Evolutionary conservation across 352 stramenopile species (phyloP), one percentile per base, ranked within the genome.

Genomic region (Phytophthora sojae): DNA sequence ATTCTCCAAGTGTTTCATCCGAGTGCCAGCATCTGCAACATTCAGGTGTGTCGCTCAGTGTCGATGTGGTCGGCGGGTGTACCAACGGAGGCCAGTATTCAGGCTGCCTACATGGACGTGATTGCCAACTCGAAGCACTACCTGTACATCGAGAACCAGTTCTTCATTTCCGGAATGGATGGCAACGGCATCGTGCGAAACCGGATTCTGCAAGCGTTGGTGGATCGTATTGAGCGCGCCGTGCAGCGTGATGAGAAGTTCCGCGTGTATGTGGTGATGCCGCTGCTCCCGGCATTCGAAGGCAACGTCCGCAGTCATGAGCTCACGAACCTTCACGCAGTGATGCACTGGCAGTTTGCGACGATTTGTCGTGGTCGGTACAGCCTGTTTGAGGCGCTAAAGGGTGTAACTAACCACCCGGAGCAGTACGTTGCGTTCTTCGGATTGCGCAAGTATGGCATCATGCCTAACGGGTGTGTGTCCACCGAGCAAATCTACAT

Each of bases 71-170:
- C 91, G 1, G 88, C 85, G 0, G 91, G 91, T 39, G 88, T 95
- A 4, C 83, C 83, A 12, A 94, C 87, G 0, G 91, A 97, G 69
- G 75, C 73, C 25, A 96, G 88, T 61, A 94, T 96, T 64, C 89
- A 96, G 47, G 75, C 81, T 47, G 91, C 91, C 17, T 97, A 96
- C 61, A 83, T 94, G 55, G 86, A 96, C 55, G 69, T 91, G 21
- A 97, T 97, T 70, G 69, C 79, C 1, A 89, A 91, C 51, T 77
- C 90, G 3, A 82, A 93, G 32, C 88, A 95, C 64, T 98, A 82
- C 42, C 71, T 98, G 51, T 98, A 98, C 81, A 97, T 98, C 53
- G 94, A 98, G 71, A 98, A 98, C 70, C 91, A 98, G 72, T 98
- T 97, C 62, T 98, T 98, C 64, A 90, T 97, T 64, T 96, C 85